These are phyloP conservation scores for Annulohypoxylon nitens DNA, from an alignment of 495 filamentous ascomycete genomes.

Conservation along the genomic window DNA sequence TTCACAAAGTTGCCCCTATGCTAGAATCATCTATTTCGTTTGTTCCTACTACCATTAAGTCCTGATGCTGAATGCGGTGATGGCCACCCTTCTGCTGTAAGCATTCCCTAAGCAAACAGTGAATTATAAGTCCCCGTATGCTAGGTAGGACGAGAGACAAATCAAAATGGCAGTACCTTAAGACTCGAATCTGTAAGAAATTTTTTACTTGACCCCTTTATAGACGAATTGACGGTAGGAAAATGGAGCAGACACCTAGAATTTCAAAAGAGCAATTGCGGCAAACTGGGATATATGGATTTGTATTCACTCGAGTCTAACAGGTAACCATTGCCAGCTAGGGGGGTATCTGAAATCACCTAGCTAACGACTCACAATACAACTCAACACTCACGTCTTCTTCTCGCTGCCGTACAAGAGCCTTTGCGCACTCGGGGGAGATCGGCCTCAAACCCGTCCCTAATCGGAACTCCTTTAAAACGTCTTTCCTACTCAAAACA, in stretches of 20 bases:
- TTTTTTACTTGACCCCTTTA: background rate
- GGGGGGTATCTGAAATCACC: slow-evolving; percentile 50
- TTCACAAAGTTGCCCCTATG: background rate
- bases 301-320: slow-evolving; percentile 44
- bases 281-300: slow-evolving; percentile 34
- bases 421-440: slow-evolving; percentile 37
- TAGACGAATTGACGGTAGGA: background rate
- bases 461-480: slow-evolving; percentile 33
- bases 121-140: background rate
- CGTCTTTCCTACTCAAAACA: slow-evolving; percentile 23
- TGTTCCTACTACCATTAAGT: background rate
- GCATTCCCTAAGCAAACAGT: background rate
- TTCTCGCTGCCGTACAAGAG: slow-evolving; percentile 26
- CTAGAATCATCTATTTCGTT: background rate
- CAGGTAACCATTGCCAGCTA: slow-evolving; percentile 34
- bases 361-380: slow-evolving; percentile 35
- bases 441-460: slow-evolving; percentile 6
- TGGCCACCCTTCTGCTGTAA: background rate
- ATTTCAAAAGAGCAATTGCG: background rate
- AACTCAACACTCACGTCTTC: slow-evolving; percentile 29
- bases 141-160: background rate
- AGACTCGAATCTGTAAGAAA: background rate
- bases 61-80: background rate
- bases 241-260: background rate
- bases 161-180: background rate